Conservation (phyloP, 768 basidiomycete species). For the Phaffia australis region DNA sequence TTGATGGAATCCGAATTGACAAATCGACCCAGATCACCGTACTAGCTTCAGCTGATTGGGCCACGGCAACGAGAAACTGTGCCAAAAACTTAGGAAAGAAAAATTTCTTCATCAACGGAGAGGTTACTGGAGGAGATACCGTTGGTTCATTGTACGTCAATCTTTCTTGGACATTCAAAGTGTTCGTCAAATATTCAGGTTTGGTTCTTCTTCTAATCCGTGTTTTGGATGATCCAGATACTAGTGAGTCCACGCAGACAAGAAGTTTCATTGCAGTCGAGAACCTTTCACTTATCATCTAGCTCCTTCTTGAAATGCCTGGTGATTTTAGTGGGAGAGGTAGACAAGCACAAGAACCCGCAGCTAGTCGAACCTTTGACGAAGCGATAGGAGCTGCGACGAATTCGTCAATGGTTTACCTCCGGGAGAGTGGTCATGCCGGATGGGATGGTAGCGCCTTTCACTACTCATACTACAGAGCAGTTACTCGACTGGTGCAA, state of each 20-base stretch:
- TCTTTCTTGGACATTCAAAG: background rate
- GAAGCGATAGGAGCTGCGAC: no score
- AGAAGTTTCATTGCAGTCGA: background rate
- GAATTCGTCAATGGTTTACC: no score
- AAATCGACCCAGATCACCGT: slow-evolving; percentile 87
- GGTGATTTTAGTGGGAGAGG: background rate
- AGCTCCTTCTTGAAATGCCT: background rate
- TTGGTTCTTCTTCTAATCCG: background rate
- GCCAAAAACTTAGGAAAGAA: slow-evolving; percentile 59
- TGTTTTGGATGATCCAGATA: slow-evolving; percentile 74
- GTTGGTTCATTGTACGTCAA: background rate
- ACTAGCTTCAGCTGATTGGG: slow-evolving; percentile 66
- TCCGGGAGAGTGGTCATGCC: slow-evolving; percentile 31
- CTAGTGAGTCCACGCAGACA: slow-evolving; percentile 39
- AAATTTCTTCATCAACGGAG: slow-evolving; percentile 83
- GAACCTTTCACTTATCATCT: background rate
- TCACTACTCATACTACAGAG: slow-evolving; percentile 87
- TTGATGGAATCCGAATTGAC: slow-evolving; percentile 91
- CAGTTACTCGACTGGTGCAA: slow-evolving; percentile 72
- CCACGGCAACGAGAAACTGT: slow-evolving; percentile 59
- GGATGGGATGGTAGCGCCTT: slow-evolving; percentile 65
- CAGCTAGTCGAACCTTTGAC: no score
- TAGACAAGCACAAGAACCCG: no score
- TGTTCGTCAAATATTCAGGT: background rate
- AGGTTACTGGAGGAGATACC: slow-evolving; percentile 86